phyloP scores from a whole-genome alignment of 805 yeast genomes.

The Ogataea degrootiae region DNA sequence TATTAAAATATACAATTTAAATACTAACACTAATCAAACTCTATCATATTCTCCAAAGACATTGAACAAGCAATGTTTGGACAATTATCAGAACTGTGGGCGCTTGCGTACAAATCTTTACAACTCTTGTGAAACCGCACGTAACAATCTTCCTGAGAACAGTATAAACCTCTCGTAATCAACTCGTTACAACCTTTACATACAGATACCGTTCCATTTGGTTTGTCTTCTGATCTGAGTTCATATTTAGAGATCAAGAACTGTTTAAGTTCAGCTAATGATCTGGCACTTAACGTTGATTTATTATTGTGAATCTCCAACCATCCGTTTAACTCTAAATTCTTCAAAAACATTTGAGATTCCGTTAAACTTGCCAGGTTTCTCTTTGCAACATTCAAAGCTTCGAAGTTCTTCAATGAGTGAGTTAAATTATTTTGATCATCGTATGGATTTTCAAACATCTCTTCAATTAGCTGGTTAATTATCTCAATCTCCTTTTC shows the following conservation, averaged over 20 bases:
- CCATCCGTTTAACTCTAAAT: slow-evolving; percentile 51
- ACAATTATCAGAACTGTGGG: slow-evolving; percentile 28
- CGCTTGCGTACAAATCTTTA: slow-evolving; percentile 34
- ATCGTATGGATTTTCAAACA: slow-evolving; percentile 27
- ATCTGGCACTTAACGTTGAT: slow-evolving; percentile 35
- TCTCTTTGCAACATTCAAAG: slow-evolving; percentile 27
- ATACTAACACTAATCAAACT: slow-evolving; percentile 9
- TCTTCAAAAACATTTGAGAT: slow-evolving; percentile 34
- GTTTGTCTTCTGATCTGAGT: slow-evolving; percentile 16
- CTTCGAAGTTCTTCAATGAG: slow-evolving; percentile 32
- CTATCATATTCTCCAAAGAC: slow-evolving; percentile 10
- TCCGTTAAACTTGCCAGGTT: slow-evolving; percentile 24
- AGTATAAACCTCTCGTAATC: slow-evolving; percentile 47
- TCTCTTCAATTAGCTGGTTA: slow-evolving; percentile 39
- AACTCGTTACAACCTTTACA: slow-evolving; percentile 52
- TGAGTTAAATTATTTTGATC: slow-evolving; percentile 27
- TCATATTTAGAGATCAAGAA: slow-evolving; percentile 43
- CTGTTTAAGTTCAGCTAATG: slow-evolving; percentile 43
- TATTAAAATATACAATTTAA: not conserved
- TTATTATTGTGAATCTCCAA: slow-evolving; percentile 33
- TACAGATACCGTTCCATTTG: slow-evolving; percentile 35
- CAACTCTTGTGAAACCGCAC: slow-evolving; percentile 48
- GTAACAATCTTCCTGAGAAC: slow-evolving; percentile 31
- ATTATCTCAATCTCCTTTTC: slow-evolving; percentile 40
- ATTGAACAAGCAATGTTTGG: slow-evolving; percentile 27